These are phyloP conservation scores for Starmerella stellata DNA, from an alignment of 805 yeast species.

Conservation along the genomic window DNA sequence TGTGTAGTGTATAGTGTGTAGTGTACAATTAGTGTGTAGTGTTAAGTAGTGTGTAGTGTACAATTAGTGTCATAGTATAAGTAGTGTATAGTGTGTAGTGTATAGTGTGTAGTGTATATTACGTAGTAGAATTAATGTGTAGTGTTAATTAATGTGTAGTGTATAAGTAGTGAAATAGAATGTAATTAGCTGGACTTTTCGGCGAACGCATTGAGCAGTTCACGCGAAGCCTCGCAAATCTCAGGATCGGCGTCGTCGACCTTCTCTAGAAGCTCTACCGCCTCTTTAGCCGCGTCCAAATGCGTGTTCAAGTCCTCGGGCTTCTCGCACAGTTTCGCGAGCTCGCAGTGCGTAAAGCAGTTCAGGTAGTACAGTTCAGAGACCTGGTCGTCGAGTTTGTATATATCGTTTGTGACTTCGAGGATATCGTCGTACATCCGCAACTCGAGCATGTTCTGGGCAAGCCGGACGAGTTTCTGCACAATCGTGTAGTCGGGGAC, in stretches of 20 bases:
- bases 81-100: too few relatives aligned
- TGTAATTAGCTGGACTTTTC: too few relatives aligned
- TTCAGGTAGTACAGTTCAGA: constrained; percentile 70
- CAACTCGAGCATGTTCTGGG: constrained; percentile 62
- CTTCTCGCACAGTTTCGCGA: background rate
- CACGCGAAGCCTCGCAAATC: constrained; percentile 34
- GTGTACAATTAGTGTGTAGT: too few relatives aligned
- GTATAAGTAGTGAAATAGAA: too few relatives aligned
- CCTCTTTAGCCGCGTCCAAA: constrained; percentile 26
- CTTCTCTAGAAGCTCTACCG: constrained; percentile 28
- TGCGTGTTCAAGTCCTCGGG: constrained; percentile 21
- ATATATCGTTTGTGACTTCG: constrained; percentile 44
- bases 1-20: too few relatives aligned
- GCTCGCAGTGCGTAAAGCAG: constrained; percentile 43
- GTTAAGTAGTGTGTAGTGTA: too few relatives aligned
- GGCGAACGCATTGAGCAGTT: constrained; percentile 38
- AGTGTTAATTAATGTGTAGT: too few relatives aligned
- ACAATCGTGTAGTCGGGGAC: constrained; percentile 29
- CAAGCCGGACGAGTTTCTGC: constrained; percentile 54
- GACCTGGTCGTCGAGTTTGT: constrained; percentile 69
- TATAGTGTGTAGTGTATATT: too few relatives aligned
- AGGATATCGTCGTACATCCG: constrained; percentile 50
- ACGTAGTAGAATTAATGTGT: too few relatives aligned
- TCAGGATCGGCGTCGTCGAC: constrained; percentile 43
- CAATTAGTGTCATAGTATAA: too few relatives aligned